Evolutionary conservation across 257 asterid genomes (phyloP), one percentile per base, ranked within the genome.

Genomic region (Coffea eugenioides): DNA sequence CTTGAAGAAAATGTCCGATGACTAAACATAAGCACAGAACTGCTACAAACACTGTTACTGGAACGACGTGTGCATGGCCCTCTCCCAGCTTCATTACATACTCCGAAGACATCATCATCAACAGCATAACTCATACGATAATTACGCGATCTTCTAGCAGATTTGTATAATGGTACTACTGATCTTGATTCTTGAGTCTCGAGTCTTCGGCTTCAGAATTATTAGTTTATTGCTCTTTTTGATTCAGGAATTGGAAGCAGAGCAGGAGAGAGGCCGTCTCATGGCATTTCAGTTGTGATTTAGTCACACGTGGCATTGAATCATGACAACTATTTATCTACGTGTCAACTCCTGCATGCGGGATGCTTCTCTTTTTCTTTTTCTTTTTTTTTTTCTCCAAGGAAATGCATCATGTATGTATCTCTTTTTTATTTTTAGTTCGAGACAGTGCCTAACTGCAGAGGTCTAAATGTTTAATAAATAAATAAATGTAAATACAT

Each of bases 11-110:
- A 65, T 87, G 90, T 1, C 90, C 90, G 41, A 85, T 27, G 34
- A 87, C 83, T 77, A 87, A 87, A 83, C 90, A 87, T 0, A 87
- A 39, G 76, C 90, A 87, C 41, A 87, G 80, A 75, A 87, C 67
- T 2, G 86, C 90, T 10, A 87, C 84, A 73, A 87, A 87, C 0
- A 87, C 81, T 3, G 89, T 85, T 7, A 87, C 41, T 10, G 89
- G 84, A 49, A 87, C 82, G 23, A 87, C 89, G 48, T 79, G 81
- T 45, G 75, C 71, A 79, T 79, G 80, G 48, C 84, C 73, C 20
- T 69, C 77, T 43, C 36, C 84, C 16, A 69, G 12, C 59, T 69
- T 69, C 73, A 57, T 46, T 48, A 57, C 56, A n/a, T 18, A 57
- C 1, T 75, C 80, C n/a, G 80, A 57, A 14, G 59, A 1, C 23